Percentiles rank a stretch among this genome's conserved stretches.
Evolutionary conservation across 2,329 filamentous ascomycete genomes (phyloP).

Genomic region (Venturia effusa): DNA sequence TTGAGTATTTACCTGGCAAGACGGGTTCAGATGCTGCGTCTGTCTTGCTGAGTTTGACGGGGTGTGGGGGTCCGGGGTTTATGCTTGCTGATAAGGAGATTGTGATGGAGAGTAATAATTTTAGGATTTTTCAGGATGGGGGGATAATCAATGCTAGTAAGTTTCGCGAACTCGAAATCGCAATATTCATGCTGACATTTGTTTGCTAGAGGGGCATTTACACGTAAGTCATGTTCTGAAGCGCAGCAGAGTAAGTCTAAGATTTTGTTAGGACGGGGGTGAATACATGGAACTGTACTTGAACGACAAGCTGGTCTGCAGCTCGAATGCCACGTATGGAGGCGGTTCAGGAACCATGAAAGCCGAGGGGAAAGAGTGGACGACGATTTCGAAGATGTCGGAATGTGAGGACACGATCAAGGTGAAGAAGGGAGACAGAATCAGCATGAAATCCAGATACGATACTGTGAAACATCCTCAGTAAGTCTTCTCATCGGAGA

Average conservation of each 20-base stretch:
- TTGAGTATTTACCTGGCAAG: constrained; percentile 4
- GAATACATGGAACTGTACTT: too few species aligned
- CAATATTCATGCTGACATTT: too few species aligned
- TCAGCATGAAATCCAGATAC: neutral
- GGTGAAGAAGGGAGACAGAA: neutral
- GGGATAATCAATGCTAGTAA: neutral
- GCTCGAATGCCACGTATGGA: neutral
- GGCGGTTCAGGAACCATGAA: neutral
- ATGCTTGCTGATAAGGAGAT: neutral
- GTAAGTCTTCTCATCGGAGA: neutral
- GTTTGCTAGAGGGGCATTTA: too few species aligned
- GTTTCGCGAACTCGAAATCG: neutral
- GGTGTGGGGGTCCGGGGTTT: neutral
- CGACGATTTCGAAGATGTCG: neutral
- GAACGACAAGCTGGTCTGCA: too few species aligned
- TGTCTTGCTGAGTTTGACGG: neutral
- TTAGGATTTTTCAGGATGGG: neutral
- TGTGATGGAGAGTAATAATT: neutral
- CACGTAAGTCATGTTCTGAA: too few species aligned
- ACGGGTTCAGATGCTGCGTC: neutral
- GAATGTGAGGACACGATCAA: neutral
- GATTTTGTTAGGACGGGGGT: too few species aligned
- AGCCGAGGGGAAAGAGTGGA: neutral
- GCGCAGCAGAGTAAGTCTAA: too few species aligned
- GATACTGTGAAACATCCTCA: neutral